These are phyloP conservation scores for Candida maltosa DNA, from an alignment of 805 yeast species.

Conservation along the genomic window DNA sequence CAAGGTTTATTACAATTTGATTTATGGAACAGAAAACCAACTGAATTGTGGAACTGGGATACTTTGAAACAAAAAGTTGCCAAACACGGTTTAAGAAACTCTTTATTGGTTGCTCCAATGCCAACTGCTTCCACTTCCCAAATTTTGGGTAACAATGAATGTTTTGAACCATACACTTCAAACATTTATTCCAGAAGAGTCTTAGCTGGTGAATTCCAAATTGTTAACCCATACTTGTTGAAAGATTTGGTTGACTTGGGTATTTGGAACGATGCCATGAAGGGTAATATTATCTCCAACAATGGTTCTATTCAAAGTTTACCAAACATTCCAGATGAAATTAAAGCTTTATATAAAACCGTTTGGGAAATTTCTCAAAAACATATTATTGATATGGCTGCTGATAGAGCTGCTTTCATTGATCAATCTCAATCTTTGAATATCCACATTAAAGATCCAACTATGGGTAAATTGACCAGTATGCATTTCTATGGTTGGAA, in stretches of 20 bases:
- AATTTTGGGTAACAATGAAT: constrained; percentile 58
- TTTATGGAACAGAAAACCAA: constrained; percentile 57
- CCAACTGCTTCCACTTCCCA: constrained; percentile 68
- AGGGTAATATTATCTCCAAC: constrained; percentile 51
- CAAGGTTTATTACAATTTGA: constrained; percentile 56
- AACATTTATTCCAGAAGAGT: constrained; percentile 63
- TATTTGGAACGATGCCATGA: constrained; percentile 56
- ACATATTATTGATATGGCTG: constrained; percentile 59
- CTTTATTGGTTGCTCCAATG: constrained; percentile 62
- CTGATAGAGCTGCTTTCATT: constrained; percentile 75
- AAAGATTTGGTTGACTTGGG: constrained; percentile 58
- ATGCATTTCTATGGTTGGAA: constrained; percentile 99
- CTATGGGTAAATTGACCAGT: constrained; percentile 93
- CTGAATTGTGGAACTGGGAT: constrained; percentile 60
- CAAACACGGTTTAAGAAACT: constrained; percentile 53
- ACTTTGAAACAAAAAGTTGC: constrained; percentile 46
- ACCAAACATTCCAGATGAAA: constrained; percentile 51
- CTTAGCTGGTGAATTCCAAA: constrained; percentile 62
- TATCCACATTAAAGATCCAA: constrained; percentile 82
- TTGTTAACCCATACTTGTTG: constrained; percentile 57
- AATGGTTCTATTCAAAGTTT: constrained; percentile 58
- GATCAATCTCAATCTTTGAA: constrained; percentile 94
- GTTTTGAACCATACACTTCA: constrained; percentile 63
- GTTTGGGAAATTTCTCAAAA: constrained; percentile 64
- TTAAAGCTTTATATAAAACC: constrained; percentile 54